phyloP scores from a whole-genome alignment of 441 rosid genomes.

The Gossypium davidsonii region DNA sequence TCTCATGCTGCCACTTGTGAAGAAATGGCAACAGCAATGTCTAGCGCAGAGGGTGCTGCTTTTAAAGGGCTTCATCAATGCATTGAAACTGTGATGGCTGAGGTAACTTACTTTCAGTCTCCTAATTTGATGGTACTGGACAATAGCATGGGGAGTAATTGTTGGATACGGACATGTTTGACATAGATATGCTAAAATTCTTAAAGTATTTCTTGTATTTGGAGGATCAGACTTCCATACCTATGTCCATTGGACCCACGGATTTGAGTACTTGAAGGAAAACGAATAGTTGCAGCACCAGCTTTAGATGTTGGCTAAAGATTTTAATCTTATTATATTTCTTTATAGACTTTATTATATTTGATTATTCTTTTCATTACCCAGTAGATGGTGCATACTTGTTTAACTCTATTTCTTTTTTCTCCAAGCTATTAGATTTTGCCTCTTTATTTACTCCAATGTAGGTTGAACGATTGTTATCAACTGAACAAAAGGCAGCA shows the following conservation, averaged over 20 bases:
- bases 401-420: neutral
- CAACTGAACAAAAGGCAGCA: constrained; percentile 90
- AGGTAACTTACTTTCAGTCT: constrained; percentile 47
- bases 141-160: constrained; percentile 3
- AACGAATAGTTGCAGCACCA: neutral
- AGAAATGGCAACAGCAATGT: constrained; percentile 98
- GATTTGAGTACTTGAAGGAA: neutral
- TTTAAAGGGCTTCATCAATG: constrained; percentile 98
- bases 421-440: constrained; percentile 14
- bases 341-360: neutral
- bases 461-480: constrained; percentile 87
- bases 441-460: constrained; percentile 6
- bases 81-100: constrained; percentile 98
- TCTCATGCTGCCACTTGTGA: constrained; percentile 98
- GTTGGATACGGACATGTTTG: neutral
- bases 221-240: neutral
- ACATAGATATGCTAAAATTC: neutral
- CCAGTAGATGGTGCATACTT: neutral
- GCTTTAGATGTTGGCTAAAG: neutral
- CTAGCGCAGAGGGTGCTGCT: constrained; percentile 97
- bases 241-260: neutral
- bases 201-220: neutral
- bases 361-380: neutral
- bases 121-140: constrained; percentile 16
- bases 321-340: neutral